These are phyloP conservation scores for Tylopilus subfusipes DNA, from an alignment of 768 basidiomycete genomes.

Conservation along the genomic window DNA sequence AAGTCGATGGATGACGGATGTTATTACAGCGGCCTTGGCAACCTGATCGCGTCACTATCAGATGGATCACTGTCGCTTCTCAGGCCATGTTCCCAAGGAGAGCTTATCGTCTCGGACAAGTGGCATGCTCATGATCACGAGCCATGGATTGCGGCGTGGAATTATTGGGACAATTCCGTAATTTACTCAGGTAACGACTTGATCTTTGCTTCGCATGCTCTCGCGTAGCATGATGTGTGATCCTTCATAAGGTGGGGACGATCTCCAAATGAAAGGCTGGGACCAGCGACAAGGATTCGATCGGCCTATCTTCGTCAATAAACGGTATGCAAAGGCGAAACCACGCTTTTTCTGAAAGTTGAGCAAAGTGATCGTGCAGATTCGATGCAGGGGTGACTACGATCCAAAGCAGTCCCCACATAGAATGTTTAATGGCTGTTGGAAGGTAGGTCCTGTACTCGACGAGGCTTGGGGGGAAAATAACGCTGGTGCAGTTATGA, in stretches of 20 bases:
- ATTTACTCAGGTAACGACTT: slow-evolving; percentile 75
- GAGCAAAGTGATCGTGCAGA: slow-evolving; percentile 37
- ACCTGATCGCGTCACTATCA: slow-evolving; percentile 78
- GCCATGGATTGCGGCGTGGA: slow-evolving; percentile 91
- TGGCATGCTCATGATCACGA: slow-evolving; percentile 95
- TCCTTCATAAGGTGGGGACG: slow-evolving; percentile 77
- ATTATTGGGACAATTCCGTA: slow-evolving; percentile 76
- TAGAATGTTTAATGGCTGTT: slow-evolving; percentile 81
- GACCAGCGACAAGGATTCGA: slow-evolving; percentile 67
- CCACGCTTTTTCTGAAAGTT: neutral
- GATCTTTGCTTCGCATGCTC: neutral
- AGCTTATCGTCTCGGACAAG: slow-evolving; percentile 44
- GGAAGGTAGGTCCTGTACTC: slow-evolving; percentile 63
- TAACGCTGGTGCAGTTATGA: slow-evolving; percentile 63
- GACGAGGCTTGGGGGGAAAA: neutral
- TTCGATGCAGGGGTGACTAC: slow-evolving; percentile 93
- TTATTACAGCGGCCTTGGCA: slow-evolving; percentile 43
- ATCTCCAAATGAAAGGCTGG: slow-evolving; percentile 87
- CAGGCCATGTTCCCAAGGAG: slow-evolving; percentile 41
- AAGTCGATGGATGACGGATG: neutral
- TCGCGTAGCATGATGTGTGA: neutral
- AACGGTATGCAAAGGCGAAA: slow-evolving; percentile 43
- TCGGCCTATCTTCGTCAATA: slow-evolving; percentile 67
- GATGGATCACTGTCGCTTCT: slow-evolving; percentile 70
- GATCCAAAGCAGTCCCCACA: slow-evolving; percentile 78